phyloP scores from a whole-genome alignment of 495 filamentous ascomycete species.

The Lophiotrema nucula region DNA sequence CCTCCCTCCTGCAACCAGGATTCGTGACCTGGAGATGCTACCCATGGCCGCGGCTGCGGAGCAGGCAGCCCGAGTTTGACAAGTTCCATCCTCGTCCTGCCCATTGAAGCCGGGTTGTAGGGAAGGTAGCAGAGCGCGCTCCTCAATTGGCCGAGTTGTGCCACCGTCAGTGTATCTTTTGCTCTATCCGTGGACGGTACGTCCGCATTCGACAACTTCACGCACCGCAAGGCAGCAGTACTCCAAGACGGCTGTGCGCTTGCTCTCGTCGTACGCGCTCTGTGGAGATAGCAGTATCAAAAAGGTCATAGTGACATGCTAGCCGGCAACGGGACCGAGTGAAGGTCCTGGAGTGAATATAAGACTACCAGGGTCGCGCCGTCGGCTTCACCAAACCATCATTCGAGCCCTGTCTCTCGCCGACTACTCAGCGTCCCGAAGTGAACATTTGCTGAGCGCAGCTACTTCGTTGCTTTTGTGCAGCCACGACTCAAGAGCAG shows the following conservation, averaged over 20 bases:
- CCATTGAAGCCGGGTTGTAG: slow-evolving; percentile 2
- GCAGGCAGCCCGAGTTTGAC: slow-evolving; percentile 29
- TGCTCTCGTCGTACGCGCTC: slow-evolving; percentile 28
- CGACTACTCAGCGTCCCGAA: no score
- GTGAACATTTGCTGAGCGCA: not conserved
- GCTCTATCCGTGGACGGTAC: slow-evolving; percentile 20
- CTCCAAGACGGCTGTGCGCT: slow-evolving; percentile 25
- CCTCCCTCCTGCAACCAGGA: slow-evolving; percentile 26
- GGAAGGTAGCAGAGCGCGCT: slow-evolving; percentile 15
- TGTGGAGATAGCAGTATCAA: slow-evolving; percentile 27
- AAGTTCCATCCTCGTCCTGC: slow-evolving; percentile 4
- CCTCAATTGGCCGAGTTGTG: slow-evolving; percentile 18
- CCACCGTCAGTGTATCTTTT: slow-evolving; percentile 24
- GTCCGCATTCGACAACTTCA: slow-evolving; percentile 23
- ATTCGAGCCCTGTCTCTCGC: not conserved
- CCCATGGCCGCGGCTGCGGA: slow-evolving; percentile 35
- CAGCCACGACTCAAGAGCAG: slow-evolving; percentile 30
- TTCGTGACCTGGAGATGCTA: slow-evolving; percentile 27
- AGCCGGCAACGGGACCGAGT: not conserved
- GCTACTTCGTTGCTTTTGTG: slow-evolving; percentile 32
- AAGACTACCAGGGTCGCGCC: slow-evolving; percentile 27
- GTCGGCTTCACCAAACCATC: slow-evolving; percentile 25
- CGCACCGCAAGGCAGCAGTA: slow-evolving; percentile 8
- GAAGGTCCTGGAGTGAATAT: slow-evolving; percentile 16
- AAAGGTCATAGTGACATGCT: slow-evolving; percentile 17